Evolutionary conservation across 495 filamentous ascomycete species (phyloP), one percentile per base, ranked within the genome.

Genomic region (Aspergillus wentii): DNA sequence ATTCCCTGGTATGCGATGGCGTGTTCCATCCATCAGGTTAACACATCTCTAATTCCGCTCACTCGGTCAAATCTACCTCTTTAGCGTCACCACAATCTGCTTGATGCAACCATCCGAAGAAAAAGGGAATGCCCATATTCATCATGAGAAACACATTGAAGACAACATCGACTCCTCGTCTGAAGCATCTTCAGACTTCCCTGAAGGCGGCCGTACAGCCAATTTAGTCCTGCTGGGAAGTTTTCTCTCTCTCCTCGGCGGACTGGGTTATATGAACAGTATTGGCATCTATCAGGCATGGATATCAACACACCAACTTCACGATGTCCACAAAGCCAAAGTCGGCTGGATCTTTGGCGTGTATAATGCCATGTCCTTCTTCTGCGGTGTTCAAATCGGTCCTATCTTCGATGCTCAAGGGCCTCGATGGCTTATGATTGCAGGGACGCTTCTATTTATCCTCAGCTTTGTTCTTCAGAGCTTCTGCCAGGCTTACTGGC

Each of bases 321-420:
- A 61, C 0, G 38, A 54, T n/a, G 74, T 80, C 57, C 68, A 58
- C 14, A 54, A 71, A 10, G 76, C 72, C 16, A 65, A 74, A 30
- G 72, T 84, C 17, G 80, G 80, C 15, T 85, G 80, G 82, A 78
- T 85, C 29, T 74, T 77, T 3, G 75, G 75, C 20, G 47, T 76
- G 1, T 82, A 82, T 51, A 63, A 80, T 3, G 83, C 82, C 49
- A 66, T 82, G 17, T 71, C 77, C 2, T 72, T 83, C 22, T 74
- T 76, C 16, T 55, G 75, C 2, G 80, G 80, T 17, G 73, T 83
- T 7, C 76, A 80, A 38, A 71, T 81, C 19, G 82, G 82, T 1
- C 79, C 82, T 7, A 48, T 84, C 16, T 85, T 85, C 39, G 82
- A 85, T 47, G 61, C 68, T 3, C 70, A 77, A 40, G 80, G 80